Evolutionary conservation across 805 yeast species (phyloP), one percentile per base, ranked within the genome.

Genomic region (Teunomyces cretensis): DNA sequence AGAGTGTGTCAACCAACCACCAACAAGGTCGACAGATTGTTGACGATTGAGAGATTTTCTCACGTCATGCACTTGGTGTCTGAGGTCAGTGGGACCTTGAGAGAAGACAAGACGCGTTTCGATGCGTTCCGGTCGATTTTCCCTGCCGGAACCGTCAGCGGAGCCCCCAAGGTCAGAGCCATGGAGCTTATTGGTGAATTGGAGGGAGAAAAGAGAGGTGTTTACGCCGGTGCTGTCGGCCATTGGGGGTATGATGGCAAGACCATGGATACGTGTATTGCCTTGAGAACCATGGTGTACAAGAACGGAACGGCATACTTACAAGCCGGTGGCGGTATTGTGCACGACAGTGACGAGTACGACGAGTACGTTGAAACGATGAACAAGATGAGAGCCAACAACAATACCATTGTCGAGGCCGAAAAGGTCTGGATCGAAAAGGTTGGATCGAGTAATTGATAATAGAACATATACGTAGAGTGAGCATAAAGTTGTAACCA

Each of bases 241-340:
- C 86, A 87, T 63, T 94, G 97, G 97, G 90, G 96, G 1, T 94
- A 91, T 62, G 96, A 90, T 58, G 89, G 92, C n/a, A 81, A 80
- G 55, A 79, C 89, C 24, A 92, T 94, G 98, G 96, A 94, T 61
- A 94, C 98, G 1, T 94, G 99, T 69, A 94, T 94, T 63, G 99
- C 99, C 0, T 74, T 94, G 56, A 81, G 99, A 69, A 94, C 99
- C 0, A 92, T 94, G 99, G 90, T 94, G 37, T 85, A 80, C 61
- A 94, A 94, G 62, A 88, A 92, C 54, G 92, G 91, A 19, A 74
- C 80, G 42, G 97, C 97, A 0, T 92, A 90, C 58, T 74, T 94
- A 55, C 99, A 94, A 74, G 98, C 99, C 2, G 99, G 99, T 52
- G 99, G 99, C 45, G 99, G 99, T 48, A 94, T 94, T 62, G 99